Conservation (phyloP, 2,329 filamentous ascomycete species). For the Tolypocladium paradoxum region DNA sequence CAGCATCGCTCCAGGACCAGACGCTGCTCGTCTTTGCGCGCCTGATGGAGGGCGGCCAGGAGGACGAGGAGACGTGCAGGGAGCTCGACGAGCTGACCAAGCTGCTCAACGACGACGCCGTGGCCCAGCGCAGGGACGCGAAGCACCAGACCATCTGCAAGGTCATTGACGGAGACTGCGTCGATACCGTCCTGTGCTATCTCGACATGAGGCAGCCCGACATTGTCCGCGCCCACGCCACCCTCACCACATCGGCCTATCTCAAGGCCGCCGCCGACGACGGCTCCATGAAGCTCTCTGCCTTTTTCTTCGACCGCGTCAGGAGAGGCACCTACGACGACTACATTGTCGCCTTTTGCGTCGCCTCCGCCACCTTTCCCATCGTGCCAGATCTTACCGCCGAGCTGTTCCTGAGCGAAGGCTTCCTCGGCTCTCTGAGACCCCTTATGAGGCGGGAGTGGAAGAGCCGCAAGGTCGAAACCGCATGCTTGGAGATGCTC, state of each 20-base stretch:
- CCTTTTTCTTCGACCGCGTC: conserved; percentile 65
- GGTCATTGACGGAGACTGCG: conserved; percentile 61
- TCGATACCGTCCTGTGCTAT: conserved; percentile 78
- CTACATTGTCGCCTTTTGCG: conserved; percentile 84
- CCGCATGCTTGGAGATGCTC: conserved; percentile 76
- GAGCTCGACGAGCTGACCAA: conserved; percentile 49
- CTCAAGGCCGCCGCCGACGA: conserved; percentile 65
- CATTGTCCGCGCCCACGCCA: conserved; percentile 68
- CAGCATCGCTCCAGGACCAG: conserved; percentile 43
- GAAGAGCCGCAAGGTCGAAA: conserved; percentile 78
- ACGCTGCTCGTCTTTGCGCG: conserved; percentile 73
- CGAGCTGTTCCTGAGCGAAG: conserved; percentile 75
- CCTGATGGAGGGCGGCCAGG: conserved; percentile 81
- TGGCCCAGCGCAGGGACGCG: conserved; percentile 31
- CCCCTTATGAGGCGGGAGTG: conserved; percentile 68
- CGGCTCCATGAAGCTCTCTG: conserved; percentile 58
- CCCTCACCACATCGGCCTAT: conserved; percentile 71
- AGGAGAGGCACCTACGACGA: conserved; percentile 73
- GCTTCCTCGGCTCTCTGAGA: conserved; percentile 69
- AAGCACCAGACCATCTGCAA: conserved; percentile 38
- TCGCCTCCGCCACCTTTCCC: conserved; percentile 81
- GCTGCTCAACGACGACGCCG: conserved; percentile 45
- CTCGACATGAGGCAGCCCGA: conserved; percentile 73
- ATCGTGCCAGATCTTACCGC: conserved; percentile 67
- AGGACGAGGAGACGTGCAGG: conserved; percentile 59